Evolutionary conservation across 352 stramenopile genomes (phyloP).

Genomic region (Globisporangium parvum): DNA sequence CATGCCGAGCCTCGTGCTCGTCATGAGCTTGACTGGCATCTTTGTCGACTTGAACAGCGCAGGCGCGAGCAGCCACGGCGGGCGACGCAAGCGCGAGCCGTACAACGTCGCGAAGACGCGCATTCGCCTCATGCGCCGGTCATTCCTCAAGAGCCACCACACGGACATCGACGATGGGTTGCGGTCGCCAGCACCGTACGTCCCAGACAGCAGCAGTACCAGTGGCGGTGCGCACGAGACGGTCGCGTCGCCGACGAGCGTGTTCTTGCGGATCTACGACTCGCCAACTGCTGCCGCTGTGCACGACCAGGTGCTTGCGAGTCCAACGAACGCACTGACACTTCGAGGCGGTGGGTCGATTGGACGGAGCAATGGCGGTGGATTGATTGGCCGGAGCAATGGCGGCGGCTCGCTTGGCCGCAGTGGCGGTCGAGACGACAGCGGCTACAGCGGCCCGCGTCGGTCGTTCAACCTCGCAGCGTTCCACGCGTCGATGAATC

Average conservation of each 20-base stretch:
- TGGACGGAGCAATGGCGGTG: constrained; percentile 8
- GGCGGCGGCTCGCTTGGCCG: constrained; percentile 5
- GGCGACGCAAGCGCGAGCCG: constrained; percentile 9
- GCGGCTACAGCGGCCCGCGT: constrained; percentile 21
- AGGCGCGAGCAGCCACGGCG: neutral
- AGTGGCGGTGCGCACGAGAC: neutral
- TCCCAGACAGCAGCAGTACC: neutral
- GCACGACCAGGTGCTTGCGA: constrained; percentile 19
- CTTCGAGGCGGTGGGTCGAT: neutral
- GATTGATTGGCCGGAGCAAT: neutral
- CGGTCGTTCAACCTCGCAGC: constrained; percentile 48
- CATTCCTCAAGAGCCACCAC: constrained; percentile 65
- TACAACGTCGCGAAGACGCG: constrained; percentile 55
- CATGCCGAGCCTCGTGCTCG: constrained; percentile 82
- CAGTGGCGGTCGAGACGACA: constrained; percentile 22
- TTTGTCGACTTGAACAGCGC: constrained; percentile 73
- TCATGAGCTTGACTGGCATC: constrained; percentile 84
- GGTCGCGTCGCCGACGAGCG: constrained; percentile 30
- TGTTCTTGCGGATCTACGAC: constrained; percentile 72
- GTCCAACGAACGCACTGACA: constrained; percentile 8
- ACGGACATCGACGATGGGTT: constrained; percentile 22
- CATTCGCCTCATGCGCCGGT: constrained; percentile 66
- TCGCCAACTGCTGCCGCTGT: constrained; percentile 36
- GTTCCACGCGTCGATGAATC: constrained; percentile 29
- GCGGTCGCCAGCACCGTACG: neutral